A percentile compares a stretch with the other conserved stretches of the same genome.
These are phyloP conservation scores for Aegle marmelos DNA, from an alignment of 345 rosid species.

Conservation along the genomic window DNA sequence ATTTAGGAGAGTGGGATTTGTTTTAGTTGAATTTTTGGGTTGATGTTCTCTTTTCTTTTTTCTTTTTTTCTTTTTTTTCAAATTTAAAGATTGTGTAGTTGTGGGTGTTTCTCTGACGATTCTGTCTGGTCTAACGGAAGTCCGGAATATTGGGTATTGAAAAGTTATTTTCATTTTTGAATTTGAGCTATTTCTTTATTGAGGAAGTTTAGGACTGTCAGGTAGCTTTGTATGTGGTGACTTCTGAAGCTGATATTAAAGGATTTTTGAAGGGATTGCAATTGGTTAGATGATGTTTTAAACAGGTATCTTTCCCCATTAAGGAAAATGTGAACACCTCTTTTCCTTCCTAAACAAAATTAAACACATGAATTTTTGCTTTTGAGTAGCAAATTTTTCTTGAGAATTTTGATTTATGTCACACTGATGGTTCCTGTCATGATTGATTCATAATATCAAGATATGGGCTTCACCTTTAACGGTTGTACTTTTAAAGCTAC, in stretches of 20 bases:
- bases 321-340: neutral
- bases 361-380: neutral
- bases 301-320: neutral
- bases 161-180: neutral
- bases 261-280: neutral
- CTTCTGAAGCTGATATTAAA: conserved; percentile 1
- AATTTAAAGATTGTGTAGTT: neutral
- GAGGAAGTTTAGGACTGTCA: neutral
- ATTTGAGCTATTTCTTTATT: neutral
- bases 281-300: neutral
- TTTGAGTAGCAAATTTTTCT: neutral
- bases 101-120: neutral
- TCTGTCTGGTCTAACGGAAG: neutral
- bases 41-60: neutral
- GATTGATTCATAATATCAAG: neutral
- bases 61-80: too few species aligned
- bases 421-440: neutral
- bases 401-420: neutral
- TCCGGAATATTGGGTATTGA: neutral
- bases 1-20: neutral
- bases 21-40: neutral
- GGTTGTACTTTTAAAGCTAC: neutral
- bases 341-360: neutral
- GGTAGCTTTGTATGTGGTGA: neutral
- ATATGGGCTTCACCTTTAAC: neutral